Base-by-base conservation (phyloP, 2,329 filamentous ascomycete genomes). In the Corinectria fuckeliana region DNA sequence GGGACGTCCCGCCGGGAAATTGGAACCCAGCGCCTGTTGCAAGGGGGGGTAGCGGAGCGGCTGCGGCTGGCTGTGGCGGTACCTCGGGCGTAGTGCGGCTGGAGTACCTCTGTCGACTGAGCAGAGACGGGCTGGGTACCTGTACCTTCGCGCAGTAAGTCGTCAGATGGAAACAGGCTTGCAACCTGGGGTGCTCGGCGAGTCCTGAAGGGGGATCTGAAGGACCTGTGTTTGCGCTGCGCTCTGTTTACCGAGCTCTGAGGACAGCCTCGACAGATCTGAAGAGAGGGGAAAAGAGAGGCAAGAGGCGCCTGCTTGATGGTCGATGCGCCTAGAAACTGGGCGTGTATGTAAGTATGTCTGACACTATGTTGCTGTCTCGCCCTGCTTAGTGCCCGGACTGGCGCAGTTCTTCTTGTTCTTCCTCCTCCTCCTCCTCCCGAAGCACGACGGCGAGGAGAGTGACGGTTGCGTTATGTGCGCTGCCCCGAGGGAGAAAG, bases 1-100 rank as follows among this genome's bases (percentile, higher is more conserved):
- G 56, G 32, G 32, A n/a, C 32, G 32, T 36, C n/a, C 32, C 60
- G 58, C 53, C 56, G 64, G 65, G 42, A 61, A 59, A 60, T 64
- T 42, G 66, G 47, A 47, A 69, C 67, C 63, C 59, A 45, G 28
- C 56, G 49, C 56, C 23, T 61, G 67, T 69, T 69, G 67, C 44
- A 58, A 48, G 50, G 52, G 60, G n/a, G 62, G 62, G 67, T 69
- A 69, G 54, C 63, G 50, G 58, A 53, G 63, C 48, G 56, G 65
- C 52, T 20, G 41, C 14, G 28, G 26, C 23, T 50, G 51, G 57
- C 57, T 34, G 50, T 32, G 38, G 51, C 32, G 39, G 26, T 60
- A 60, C 57, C 18, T 60, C 18, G 51, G 13, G 16, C 23, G 51
- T 55, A 55, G 51, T 38, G 57, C 18, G 16, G 25, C 16, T 8